Conservation (phyloP, 2,329 filamentous ascomycete species). For the Colletotrichum spaethianum region DNA sequence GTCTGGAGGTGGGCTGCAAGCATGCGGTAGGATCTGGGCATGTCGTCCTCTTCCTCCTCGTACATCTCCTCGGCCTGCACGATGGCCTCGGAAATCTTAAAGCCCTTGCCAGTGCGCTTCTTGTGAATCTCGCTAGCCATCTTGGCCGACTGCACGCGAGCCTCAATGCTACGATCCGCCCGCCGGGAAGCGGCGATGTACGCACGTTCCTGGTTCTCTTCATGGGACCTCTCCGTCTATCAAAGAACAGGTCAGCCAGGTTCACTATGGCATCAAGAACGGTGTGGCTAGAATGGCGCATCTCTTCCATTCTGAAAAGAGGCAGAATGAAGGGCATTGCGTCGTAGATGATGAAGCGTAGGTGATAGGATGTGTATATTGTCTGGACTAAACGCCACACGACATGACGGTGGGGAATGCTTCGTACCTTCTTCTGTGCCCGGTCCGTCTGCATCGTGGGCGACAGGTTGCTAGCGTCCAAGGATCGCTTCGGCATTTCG, state of each 20-base stretch:
- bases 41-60: conserved; percentile 90
- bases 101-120: conserved; percentile 84
- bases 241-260: not conserved
- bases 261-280: too few species aligned
- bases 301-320: not conserved
- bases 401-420: not conserved
- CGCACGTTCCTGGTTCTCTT: conserved; percentile 88
- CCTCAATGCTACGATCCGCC: conserved; percentile 89
- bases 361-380: too few species aligned
- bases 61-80: conserved; percentile 91
- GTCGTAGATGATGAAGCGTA: not conserved
- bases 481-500: conserved; percentile 57
- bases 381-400: not conserved
- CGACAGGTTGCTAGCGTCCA: conserved; percentile 47
- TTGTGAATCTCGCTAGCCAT: conserved; percentile 93
- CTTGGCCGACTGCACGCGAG: conserved; percentile 87
- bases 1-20: conserved; percentile 75
- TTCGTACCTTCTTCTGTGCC: conserved; percentile 48
- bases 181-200: conserved; percentile 93
- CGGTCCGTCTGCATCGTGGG: conserved; percentile 50
- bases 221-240: conserved; percentile 81
- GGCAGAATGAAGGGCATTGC: not conserved
- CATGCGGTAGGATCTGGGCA: conserved; percentile 76
- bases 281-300: not conserved
- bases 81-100: conserved; percentile 87